A percentile compares a stretch with the other conserved stretches of the same genome.
phyloP scores from a whole-genome alignment of 108 stramenopile genomes.

The Bacterosira constricta region DNA sequence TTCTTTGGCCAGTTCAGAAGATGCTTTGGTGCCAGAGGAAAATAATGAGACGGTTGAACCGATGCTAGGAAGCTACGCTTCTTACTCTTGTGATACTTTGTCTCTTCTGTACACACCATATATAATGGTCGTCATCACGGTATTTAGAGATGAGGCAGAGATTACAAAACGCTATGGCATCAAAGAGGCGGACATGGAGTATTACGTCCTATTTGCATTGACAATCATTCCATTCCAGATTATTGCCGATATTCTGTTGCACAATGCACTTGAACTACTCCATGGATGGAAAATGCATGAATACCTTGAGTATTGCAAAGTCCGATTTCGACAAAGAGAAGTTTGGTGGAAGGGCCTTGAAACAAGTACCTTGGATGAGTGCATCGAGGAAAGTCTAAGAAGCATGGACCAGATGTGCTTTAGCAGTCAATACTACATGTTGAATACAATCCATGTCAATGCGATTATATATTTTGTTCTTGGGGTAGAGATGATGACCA shows the following conservation, averaged over 20 bases:
- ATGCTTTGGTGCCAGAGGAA: constrained; percentile 20
- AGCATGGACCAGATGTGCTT: constrained; percentile 87
- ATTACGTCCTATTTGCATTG: constrained; percentile 70
- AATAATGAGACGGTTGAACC: constrained; percentile 82
- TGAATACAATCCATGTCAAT: constrained; percentile 74
- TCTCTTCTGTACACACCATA: constrained; percentile 69
- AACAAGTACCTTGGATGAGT: constrained; percentile 68
- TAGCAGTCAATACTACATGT: constrained; percentile 82
- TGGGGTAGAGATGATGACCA: constrained; percentile 76
- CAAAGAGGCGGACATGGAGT: constrained; percentile 82
- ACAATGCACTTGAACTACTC: constrained; percentile 71
- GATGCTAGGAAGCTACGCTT: constrained; percentile 67
- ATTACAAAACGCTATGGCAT: constrained; percentile 83
- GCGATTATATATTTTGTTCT: constrained; percentile 79
- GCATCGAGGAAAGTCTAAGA: constrained; percentile 75
- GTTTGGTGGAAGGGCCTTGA: constrained; percentile 82
- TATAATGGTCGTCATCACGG: constrained; percentile 69
- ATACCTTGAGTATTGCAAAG: constrained; percentile 72
- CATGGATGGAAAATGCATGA: constrained; percentile 89
- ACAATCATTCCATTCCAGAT: constrained; percentile 71
- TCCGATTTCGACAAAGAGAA: constrained; percentile 79
- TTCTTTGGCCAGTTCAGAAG: neutral
- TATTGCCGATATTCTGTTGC: constrained; percentile 72
- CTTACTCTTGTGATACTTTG: constrained; percentile 68
- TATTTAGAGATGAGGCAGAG: constrained; percentile 64